Conservation (phyloP, 1,284 basidiomycete species). For the Sutorius eximius region DNA sequence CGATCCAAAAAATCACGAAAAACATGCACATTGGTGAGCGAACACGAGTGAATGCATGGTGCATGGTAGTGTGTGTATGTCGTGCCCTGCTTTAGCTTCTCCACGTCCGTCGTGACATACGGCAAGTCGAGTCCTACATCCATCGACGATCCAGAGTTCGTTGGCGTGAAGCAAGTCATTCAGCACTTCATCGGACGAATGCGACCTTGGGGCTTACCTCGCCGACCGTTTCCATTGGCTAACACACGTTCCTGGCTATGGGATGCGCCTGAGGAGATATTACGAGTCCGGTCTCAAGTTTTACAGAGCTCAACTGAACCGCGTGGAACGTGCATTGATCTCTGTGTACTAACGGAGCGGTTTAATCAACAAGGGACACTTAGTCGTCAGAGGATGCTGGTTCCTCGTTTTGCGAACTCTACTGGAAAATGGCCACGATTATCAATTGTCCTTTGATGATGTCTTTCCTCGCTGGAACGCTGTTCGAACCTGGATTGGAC, state of each 20-base stretch:
- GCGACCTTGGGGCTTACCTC: constrained; percentile 54
- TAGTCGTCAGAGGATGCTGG: constrained; percentile 37
- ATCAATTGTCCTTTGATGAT: constrained; percentile 55
- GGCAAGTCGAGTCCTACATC: constrained; percentile 51
- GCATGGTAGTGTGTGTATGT: neutral
- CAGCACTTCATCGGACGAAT: constrained; percentile 48
- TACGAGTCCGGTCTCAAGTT: constrained; percentile 56
- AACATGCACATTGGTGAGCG: constrained; percentile 33
- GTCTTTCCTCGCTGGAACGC: constrained; percentile 60
- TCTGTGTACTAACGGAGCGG: constrained; percentile 5
- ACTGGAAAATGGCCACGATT: constrained; percentile 49
- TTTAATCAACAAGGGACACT: neutral
- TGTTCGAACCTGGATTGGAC: constrained; percentile 66
- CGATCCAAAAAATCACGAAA: constrained; percentile 36
- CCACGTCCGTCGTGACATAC: constrained; percentile 64
- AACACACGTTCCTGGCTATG: constrained; percentile 35
- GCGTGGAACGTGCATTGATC: constrained; percentile 48
- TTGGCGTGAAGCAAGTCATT: constrained; percentile 50
- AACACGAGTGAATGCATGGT: neutral
- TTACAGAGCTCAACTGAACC: constrained; percentile 49
- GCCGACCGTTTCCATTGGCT: constrained; percentile 62
- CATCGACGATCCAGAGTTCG: constrained; percentile 58
- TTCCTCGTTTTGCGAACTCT: constrained; percentile 56
- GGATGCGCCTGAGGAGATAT: constrained; percentile 34
- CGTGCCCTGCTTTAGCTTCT: constrained; percentile 46